Evolutionary conservation across 768 basidiomycete species (phyloP), one percentile per base, ranked within the genome.

Genomic region (Dacryopinax primogenitus): DNA sequence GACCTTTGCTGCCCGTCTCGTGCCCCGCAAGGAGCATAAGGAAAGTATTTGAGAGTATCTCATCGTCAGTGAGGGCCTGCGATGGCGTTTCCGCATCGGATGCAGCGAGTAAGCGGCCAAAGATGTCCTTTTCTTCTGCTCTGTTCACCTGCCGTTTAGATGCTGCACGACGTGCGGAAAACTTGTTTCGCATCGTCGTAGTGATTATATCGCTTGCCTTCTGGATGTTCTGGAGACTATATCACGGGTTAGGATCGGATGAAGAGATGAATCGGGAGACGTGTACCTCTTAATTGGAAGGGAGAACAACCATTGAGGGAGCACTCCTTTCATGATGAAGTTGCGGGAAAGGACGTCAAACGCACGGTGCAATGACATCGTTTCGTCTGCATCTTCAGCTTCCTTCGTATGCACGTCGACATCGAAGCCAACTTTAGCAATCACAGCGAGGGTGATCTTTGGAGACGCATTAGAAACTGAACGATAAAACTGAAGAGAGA

Each of bases 1-100:
- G 73, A 2, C 81, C 72, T 0, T 80, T 73, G 65, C 82, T 72
- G 3, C 73, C 67, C 74, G 36, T 66, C 79, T 83, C 84, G 70
- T 84, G 82, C 13, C 85, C 84, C 45, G 84, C 83, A 39, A 85
- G 80, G 26, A 86, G 72, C 65, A 78, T 75, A 12, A 78, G 73
- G 71, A 76, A 78, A 28, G 76, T 69, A 65, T 78, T 78, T 12
- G 72, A 63, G 6, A 62, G 37, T 33, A 63, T 61, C 47, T 69
- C 68, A 30, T 62, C 64, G 1, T 63, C 62, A 11, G 62, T 34
- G n/a, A 45, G 13, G 41, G 62, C 45, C 30, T 28, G 61, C 7
- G 41, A 51, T n/a, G 44, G 30, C 9, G 66, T 62, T 15, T 68
- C 51, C 0, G 33, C 65, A 3, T n/a, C 21, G 12, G 37, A 30